Conservation (phyloP, 140 eudicot genomes). For the Flaveria floridana region DNA sequence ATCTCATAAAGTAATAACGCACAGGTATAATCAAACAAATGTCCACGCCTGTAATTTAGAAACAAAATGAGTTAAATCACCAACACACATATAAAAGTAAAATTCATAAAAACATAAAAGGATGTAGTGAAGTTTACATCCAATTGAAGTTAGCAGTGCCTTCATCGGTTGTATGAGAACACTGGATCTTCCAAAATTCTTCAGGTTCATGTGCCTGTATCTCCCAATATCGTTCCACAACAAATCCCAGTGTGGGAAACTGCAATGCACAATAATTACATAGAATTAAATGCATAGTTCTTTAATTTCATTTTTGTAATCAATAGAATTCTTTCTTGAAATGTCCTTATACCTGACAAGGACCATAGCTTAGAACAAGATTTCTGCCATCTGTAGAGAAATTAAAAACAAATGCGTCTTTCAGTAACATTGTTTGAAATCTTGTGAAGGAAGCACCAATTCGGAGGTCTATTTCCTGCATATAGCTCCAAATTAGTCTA, state of each 20-base stretch:
- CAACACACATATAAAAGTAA: constrained; percentile 17
- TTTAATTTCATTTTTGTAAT: constrained; percentile 5
- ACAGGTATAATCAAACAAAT: constrained; percentile 88
- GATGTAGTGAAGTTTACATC: constrained; percentile 49
- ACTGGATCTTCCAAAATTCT: constrained; percentile 89
- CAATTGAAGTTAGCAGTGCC: constrained; percentile 74
- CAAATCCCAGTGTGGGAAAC: constrained; percentile 93
- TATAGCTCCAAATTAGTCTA: constrained; percentile 24
- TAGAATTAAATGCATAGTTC: background rate
- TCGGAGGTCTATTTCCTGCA: constrained; percentile 93
- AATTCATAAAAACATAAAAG: background rate
- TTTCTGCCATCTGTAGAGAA: constrained; percentile 66
- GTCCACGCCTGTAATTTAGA: constrained; percentile 73
- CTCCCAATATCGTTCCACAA: constrained; percentile 96
- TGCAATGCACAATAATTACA: constrained; percentile 32
- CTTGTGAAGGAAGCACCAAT: constrained; percentile 98
- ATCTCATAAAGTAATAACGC: constrained; percentile 81
- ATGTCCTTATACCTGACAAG: constrained; percentile 79
- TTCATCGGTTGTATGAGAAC: constrained; percentile 73
- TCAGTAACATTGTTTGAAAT: constrained; percentile 87
- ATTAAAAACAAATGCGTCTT: constrained; percentile 75
- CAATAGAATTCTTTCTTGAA: background rate
- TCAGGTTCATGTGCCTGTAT: constrained; percentile 92
- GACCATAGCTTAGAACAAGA: constrained; percentile 87
- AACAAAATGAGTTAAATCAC: constrained; percentile 18